These are phyloP conservation scores for Bothriochloa decipiens DNA, from an alignment of 176 grass and related monocot species.

Conservation along the genomic window DNA sequence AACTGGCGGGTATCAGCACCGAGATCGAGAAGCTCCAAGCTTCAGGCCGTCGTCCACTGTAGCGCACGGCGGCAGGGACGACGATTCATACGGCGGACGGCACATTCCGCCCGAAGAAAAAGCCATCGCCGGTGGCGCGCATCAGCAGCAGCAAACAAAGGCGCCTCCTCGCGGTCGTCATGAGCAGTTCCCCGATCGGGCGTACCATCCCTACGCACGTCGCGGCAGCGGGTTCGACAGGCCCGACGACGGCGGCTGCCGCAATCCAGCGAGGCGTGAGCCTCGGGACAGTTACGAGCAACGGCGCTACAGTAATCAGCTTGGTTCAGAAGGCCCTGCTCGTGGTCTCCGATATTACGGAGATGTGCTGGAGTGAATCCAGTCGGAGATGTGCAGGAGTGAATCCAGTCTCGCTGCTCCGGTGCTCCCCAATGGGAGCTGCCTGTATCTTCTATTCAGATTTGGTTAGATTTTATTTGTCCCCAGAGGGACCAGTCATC, in stretches of 20 bases:
- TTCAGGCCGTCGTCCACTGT: background rate
- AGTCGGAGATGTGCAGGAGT: background rate
- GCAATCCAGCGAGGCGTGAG: background rate
- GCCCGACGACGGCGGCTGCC: background rate
- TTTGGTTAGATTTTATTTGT: background rate
- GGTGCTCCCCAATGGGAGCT: background rate
- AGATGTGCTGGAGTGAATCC: background rate
- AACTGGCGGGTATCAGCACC: background rate
- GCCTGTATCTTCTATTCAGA: background rate
- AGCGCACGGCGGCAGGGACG: background rate
- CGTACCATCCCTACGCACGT: slow-evolving; percentile 25
- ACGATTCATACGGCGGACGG: background rate
- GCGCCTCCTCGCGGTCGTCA: background rate
- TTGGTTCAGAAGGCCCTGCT: background rate
- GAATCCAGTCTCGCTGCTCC: background rate
- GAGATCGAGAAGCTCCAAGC: background rate
- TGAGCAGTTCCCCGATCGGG: background rate
- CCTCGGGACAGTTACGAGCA: background rate
- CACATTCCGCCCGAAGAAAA: background rate
- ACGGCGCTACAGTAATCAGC: background rate
- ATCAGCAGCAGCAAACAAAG: background rate
- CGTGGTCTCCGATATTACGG: background rate
- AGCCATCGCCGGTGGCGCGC: background rate
- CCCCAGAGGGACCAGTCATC: background rate
- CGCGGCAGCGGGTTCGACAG: background rate